Evolutionary conservation across 1,284 basidiomycete species (phyloP).

Genomic region (Inonotus hispidus): DNA sequence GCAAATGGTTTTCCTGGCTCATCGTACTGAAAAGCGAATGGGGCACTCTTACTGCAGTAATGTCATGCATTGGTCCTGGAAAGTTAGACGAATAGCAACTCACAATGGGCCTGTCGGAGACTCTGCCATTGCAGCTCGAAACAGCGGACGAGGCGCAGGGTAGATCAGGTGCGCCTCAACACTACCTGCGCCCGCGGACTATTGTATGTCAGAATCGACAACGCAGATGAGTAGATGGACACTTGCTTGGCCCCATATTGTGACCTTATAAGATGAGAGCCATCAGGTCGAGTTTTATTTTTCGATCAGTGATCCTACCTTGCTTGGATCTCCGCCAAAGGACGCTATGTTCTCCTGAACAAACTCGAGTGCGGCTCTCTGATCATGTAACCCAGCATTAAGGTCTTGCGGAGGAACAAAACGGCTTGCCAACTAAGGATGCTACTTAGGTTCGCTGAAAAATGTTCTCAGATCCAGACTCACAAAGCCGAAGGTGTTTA

Average conservation of each 20-base stretch:
- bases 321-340: conserved; percentile 61
- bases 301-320: conserved; percentile 32
- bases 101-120: conserved; percentile 54
- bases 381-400: conserved; percentile 52
- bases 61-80: background rate
- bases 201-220: background rate
- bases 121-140: conserved; percentile 50
- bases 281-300: background rate
- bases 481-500: conserved; percentile 58
- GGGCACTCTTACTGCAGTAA: conserved; percentile 45
- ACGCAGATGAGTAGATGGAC: background rate
- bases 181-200: conserved; percentile 57
- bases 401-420: conserved; percentile 44
- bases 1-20: conserved; percentile 49
- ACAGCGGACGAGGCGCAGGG: conserved; percentile 35
- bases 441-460: background rate
- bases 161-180: conserved; percentile 47
- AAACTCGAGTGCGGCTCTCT: conserved; percentile 51
- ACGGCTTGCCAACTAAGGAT: conserved; percentile 42
- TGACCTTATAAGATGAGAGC: conserved; percentile 36
- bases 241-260: conserved; percentile 54
- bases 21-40: conserved; percentile 48
- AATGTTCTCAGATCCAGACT: conserved; percentile 20
- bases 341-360: conserved; percentile 53
- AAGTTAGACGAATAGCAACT: conserved; percentile 21